Evolutionary conservation across 2,329 filamentous ascomycete genomes (phyloP), one percentile per base, ranked within the genome.

Genomic region (Ceratocystis harringtonii): DNA sequence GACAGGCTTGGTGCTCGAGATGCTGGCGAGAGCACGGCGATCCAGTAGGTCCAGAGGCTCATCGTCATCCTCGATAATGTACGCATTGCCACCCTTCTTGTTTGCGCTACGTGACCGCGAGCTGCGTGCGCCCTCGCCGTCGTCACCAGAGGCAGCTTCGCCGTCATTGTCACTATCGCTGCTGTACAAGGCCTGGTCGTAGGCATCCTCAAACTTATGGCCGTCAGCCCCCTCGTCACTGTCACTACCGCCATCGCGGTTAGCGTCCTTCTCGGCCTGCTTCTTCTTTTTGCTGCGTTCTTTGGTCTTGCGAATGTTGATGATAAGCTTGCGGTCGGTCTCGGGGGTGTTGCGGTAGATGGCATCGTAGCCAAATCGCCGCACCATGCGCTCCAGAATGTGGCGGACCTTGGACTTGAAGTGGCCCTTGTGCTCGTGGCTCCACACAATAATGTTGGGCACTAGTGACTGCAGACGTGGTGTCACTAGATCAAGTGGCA

Each of bases 401-500:
- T 96, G 92, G 84, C 96, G 97, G 70, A 99, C 92, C 79, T 97
- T 99, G 62, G 89, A 87, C 72, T 92, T 90, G 78, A 99, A 94
- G 73, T 95, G 91, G 12, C 91, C 91, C 78, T 97, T 97, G 79
- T 99, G 95, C 76, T 99, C 94, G 75, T 96, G 90, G 73, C 89
- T 92, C 92, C 94, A 99, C 52, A 92, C 85, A 80, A 97, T 90
- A 22, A 97, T 80, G 75, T 95, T 95, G 2, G 92, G 90, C 1
- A 99, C 83, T 61, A 99, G 80, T 0, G 85, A 84, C 41, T 81
- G 78, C 44, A 99, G 83, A 28, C 91, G 84, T 3, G 90, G 86
- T 44, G 87, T 80, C 78, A 99, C 86, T 69, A 95, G 80, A 5
- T 88, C 84, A 50, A 85, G 83, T 0, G 92, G 90, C 36, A 97